Evolutionary conservation across 148 eudicot species (phyloP).

Genomic region (Fagopyrum tataricum): DNA sequence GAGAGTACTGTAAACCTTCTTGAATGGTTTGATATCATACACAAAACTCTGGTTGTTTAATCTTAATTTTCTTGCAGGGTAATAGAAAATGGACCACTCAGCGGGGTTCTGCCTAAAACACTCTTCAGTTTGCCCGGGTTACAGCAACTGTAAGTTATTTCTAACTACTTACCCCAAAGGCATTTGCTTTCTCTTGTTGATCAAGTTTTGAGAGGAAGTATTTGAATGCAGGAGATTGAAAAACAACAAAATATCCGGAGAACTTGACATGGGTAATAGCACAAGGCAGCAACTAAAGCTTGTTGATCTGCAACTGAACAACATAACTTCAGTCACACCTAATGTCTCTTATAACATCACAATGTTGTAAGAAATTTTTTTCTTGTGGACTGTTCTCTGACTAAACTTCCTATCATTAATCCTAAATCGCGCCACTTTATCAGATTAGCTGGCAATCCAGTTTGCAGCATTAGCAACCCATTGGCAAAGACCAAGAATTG

Average conservation of each 20-base stretch:
- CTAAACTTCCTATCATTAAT: too few relatives aligned
- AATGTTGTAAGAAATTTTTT: conserved; percentile 44
- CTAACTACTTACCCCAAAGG: background rate
- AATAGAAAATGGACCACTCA: conserved; percentile 57
- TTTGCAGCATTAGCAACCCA: conserved; percentile 36
- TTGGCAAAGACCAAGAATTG: conserved; percentile 51
- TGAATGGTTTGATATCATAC: background rate
- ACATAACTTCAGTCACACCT: conserved; percentile 60
- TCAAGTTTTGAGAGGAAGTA: background rate
- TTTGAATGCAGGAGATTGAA: conserved; percentile 53
- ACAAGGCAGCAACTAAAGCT: conserved; percentile 68
- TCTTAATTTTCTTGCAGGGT: conserved; percentile 32
- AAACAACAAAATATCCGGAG: conserved; percentile 64
- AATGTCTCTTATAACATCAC: conserved; percentile 57
- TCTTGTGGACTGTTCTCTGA: background rate
- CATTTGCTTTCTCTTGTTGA: background rate
- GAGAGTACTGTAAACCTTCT: background rate
- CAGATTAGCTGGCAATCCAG: conserved; percentile 83
- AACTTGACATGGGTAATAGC: conserved; percentile 53
- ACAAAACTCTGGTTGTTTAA: too few relatives aligned
- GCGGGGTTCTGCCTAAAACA: conserved; percentile 56
- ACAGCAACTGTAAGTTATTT: conserved; percentile 56
- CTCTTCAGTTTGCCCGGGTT: conserved; percentile 57
- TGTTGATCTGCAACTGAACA: conserved; percentile 72
- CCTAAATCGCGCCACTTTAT: background rate